A percentile compares a stretch with the other conserved stretches of the same genome.
Evolutionary conservation across 23 red algal species (phyloP).

Genomic region (Pyropia yezoensis): DNA sequence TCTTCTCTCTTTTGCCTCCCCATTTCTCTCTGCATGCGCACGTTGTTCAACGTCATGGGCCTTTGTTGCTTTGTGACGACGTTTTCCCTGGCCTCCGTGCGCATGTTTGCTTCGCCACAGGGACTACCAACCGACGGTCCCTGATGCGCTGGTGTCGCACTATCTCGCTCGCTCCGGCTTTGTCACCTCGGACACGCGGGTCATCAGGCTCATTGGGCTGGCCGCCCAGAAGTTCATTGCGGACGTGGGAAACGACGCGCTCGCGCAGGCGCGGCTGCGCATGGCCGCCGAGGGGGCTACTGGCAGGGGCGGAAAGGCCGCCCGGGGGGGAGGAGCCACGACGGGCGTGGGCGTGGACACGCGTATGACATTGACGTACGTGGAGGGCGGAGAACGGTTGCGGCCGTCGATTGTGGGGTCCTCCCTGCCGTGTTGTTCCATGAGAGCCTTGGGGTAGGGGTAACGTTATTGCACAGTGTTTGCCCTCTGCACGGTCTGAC

Average conservation of each 20-base stretch:
- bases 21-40: too few relatives aligned
- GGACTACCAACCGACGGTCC: conserved; percentile 72
- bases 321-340: not conserved
- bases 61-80: too few relatives aligned
- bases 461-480: too few relatives aligned
- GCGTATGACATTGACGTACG: conserved; percentile 21
- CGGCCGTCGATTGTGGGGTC: too few relatives aligned
- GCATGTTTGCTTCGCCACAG: too few relatives aligned
- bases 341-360: not conserved
- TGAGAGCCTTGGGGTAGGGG: too few relatives aligned
- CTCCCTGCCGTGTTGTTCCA: too few relatives aligned
- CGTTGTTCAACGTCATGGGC: too few relatives aligned
- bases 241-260: conserved; percentile 85
- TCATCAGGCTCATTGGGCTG: conserved; percentile 73
- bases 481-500: too few relatives aligned
- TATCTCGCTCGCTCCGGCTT: conserved; percentile 77
- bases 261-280: conserved; percentile 56
- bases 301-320: conserved; percentile 15
- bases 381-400: too few relatives aligned
- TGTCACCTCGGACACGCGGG: conserved; percentile 58
- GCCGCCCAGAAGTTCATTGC: conserved; percentile 98
- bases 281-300: conserved; percentile 22
- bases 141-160: conserved; percentile 67
- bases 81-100: too few relatives aligned
- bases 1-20: too few relatives aligned